A percentile compares a stretch with the other conserved stretches of the same genome.
Conservation (phyloP, 257 asterid species). For the Nicotiana obtusifolia region DNA sequence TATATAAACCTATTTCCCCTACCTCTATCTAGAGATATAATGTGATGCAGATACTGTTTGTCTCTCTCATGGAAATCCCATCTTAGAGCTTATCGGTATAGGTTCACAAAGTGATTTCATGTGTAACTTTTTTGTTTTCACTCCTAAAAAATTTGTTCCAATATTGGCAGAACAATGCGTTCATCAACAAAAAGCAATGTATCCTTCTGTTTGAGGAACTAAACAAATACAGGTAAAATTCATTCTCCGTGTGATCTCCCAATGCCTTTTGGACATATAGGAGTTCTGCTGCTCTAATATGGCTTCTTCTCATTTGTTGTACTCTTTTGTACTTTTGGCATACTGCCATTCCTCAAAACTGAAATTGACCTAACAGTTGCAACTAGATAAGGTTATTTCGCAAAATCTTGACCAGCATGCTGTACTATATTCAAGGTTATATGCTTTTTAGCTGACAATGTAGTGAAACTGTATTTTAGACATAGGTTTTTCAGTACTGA, state of each 20-base stretch:
- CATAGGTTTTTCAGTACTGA: neutral
- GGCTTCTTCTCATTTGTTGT: no score
- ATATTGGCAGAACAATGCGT: conserved; percentile 45
- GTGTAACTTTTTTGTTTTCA: neutral
- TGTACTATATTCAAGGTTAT: neutral
- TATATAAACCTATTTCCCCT: neutral
- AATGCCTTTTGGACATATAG: neutral
- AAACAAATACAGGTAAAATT: conserved; percentile 73
- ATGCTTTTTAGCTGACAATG: neutral
- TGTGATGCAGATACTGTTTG: neutral
- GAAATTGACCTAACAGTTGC: neutral
- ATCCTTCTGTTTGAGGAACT: conserved; percentile 66
- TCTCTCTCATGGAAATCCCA: neutral
- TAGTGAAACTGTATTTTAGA: neutral
- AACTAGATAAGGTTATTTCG: neutral
- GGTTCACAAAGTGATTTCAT: neutral
- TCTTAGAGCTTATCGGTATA: neutral
- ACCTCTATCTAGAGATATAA: neutral
- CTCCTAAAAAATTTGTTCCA: neutral
- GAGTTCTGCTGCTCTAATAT: neutral
- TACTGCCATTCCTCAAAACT: no score
- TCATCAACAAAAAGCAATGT: conserved; percentile 79
- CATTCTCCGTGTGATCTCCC: conserved; percentile 1
- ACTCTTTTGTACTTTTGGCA: no score
- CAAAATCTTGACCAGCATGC: neutral